phyloP scores from a whole-genome alignment of 768 basidiomycete species.

The Mrakia frigida region DNA sequence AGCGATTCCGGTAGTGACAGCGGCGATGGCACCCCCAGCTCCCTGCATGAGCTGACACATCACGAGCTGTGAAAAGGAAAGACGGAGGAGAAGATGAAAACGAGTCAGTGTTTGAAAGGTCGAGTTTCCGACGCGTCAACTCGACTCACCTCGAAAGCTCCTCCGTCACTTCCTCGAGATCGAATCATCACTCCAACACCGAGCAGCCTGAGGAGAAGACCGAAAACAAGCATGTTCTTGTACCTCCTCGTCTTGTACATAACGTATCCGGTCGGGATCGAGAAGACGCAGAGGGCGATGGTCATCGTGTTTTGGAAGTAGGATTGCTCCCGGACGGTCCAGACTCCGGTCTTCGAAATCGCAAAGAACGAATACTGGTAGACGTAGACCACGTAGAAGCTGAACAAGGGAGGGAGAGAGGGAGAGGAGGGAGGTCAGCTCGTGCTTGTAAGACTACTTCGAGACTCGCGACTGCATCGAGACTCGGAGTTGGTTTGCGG shows the following conservation, averaged over 20 bases:
- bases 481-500: too few species aligned
- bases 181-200: slow-evolving; percentile 54
- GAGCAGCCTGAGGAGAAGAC: slow-evolving; percentile 58
- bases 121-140: too few species aligned
- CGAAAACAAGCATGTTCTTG: slow-evolving; percentile 52
- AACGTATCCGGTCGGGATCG: neutral
- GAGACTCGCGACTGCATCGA: too few species aligned
- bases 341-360: neutral
- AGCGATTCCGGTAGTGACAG: slow-evolving; percentile 51
- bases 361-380: slow-evolving; percentile 57
- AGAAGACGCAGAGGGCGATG: neutral
- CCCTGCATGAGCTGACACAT: slow-evolving; percentile 68
- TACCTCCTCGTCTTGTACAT: neutral
- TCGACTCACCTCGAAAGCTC: slow-evolving; percentile 11
- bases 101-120: too few species aligned
- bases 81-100: too few species aligned
- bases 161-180: slow-evolving; percentile 58
- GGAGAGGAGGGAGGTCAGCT: neutral
- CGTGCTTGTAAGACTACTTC: neutral
- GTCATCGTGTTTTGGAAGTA: neutral
- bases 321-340: neutral
- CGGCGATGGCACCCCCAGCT: slow-evolving; percentile 56
- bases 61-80: slow-evolving; percentile 47
- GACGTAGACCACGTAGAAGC: slow-evolving; percentile 50
- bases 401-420: neutral